Percentiles rank a stretch among this genome's conserved stretches.
phyloP scores from a whole-genome alignment of 345 rosid genomes.

The Luvunga scandens region DNA sequence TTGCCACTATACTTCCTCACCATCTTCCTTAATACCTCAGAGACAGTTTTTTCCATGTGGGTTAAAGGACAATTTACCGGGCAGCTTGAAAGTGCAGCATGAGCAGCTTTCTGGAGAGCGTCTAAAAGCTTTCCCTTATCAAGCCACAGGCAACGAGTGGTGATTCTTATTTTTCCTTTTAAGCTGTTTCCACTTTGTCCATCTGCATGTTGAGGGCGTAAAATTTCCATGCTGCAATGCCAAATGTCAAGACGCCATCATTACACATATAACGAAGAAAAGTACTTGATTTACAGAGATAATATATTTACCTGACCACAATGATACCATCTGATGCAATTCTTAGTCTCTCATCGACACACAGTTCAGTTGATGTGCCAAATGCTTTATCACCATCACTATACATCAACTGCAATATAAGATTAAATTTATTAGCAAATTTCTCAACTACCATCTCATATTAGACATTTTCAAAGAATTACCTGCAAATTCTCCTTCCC shows the following conservation, averaged over 20 bases:
- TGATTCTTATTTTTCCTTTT: constrained; percentile 90
- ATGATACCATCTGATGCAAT: constrained; percentile 94
- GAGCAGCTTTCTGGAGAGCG: constrained; percentile 89
- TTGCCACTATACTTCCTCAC: constrained; percentile 94
- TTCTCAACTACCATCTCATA: constrained; percentile 17
- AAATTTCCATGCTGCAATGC: constrained; percentile 79
- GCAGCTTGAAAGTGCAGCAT: constrained; percentile 87
- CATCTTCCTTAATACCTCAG: constrained; percentile 83
- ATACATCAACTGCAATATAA: constrained; percentile 80
- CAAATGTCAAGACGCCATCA: constrained; percentile 17
- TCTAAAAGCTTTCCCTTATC: constrained; percentile 94
- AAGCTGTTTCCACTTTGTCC: constrained; percentile 42
- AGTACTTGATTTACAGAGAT: constrained; percentile 1
- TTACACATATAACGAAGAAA: constrained; percentile 1
- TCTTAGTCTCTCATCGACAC: constrained; percentile 87
- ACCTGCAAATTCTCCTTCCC: constrained; percentile 94
- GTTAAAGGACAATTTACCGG: constrained; percentile 80
- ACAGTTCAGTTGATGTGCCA: constrained; percentile 91
- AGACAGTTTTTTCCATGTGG: constrained; percentile 89
- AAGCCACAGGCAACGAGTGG: constrained; percentile 97
- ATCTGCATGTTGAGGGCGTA: constrained; percentile 59
- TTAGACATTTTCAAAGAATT: constrained; percentile 19
- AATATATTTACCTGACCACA: constrained; percentile 65
- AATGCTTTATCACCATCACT: constrained; percentile 97
- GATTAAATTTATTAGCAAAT: constrained; percentile 17